phyloP scores from a whole-genome alignment of 2,329 filamentous ascomycete species.

The Acrocalymma vagum region DNA sequence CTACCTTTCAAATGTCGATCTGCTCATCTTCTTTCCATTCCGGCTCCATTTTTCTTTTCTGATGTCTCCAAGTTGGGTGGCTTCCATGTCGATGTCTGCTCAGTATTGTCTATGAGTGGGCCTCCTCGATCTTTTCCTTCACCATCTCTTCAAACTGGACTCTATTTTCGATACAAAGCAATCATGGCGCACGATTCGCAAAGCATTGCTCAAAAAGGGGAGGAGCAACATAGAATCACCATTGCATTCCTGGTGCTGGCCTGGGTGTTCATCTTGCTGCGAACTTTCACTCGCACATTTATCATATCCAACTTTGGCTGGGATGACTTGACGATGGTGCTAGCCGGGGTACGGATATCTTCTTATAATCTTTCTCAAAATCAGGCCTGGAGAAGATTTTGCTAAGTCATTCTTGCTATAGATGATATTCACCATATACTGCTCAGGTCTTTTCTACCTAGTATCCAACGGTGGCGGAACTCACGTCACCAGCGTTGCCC shows the following conservation, averaged over 20 bases:
- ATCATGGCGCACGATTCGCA: constrained; percentile 32
- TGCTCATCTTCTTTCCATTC: no score
- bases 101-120: no score
- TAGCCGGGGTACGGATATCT: constrained; percentile 43
- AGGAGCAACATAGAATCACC: constrained; percentile 32
- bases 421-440: constrained; percentile 46
- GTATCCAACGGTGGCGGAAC: constrained; percentile 42
- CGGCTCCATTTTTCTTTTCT: no score
- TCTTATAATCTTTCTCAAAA: neutral
- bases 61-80: no score
- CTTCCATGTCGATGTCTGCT: no score
- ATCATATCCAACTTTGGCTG: constrained; percentile 53
- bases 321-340: constrained; percentile 53
- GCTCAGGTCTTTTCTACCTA: constrained; percentile 34
- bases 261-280: constrained; percentile 49
- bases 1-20: no score
- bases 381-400: neutral
- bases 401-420: constrained; percentile 6
- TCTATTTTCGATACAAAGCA: no score
- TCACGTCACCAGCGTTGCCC: constrained; percentile 30
- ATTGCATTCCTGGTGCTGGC: constrained; percentile 47
- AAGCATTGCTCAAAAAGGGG: constrained; percentile 25
- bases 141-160: no score
- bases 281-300: constrained; percentile 50
- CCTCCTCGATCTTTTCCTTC: no score